Evolutionary conservation across 2,329 filamentous ascomycete genomes (phyloP).

Genomic region (Microdochium nivale): DNA sequence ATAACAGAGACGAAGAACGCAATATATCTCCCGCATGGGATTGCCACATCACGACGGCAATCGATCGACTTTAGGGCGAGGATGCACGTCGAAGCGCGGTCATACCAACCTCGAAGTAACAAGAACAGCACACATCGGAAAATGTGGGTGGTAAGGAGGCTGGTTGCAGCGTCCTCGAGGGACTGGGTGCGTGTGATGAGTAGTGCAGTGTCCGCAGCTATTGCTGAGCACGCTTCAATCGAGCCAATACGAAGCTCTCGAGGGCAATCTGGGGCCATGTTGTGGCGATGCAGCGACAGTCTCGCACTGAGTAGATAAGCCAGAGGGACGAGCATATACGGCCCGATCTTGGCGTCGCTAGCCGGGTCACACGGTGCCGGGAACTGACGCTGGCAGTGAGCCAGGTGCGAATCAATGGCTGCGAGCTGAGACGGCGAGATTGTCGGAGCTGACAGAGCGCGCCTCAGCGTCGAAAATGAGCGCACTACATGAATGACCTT

Average conservation of each 20-base stretch:
- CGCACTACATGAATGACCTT: slow-evolving; percentile 76
- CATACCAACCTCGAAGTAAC: slow-evolving; percentile 64
- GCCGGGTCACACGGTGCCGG: slow-evolving; percentile 64
- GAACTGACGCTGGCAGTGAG: slow-evolving; percentile 64
- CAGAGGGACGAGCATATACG: slow-evolving; percentile 65
- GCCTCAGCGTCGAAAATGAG: slow-evolving; percentile 64
- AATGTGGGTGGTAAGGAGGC: slow-evolving; percentile 71
- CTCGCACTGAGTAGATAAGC: slow-evolving; percentile 74
- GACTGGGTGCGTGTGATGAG: slow-evolving; percentile 59
- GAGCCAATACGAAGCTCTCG: slow-evolving; percentile 59
- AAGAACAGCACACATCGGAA: slow-evolving; percentile 82
- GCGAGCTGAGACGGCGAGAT: slow-evolving; percentile 61
- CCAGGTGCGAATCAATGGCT: slow-evolving; percentile 77
- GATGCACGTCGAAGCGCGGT: slow-evolving; percentile 64
- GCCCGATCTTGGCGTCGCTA: slow-evolving; percentile 60
- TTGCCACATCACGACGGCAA: slow-evolving; percentile 61
- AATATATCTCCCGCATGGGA: slow-evolving; percentile 72
- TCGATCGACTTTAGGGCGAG: slow-evolving; percentile 64
- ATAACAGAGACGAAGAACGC: slow-evolving; percentile 71
- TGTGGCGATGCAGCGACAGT: slow-evolving; percentile 82
- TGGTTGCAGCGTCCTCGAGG: slow-evolving; percentile 60
- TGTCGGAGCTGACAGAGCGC: slow-evolving; percentile 58
- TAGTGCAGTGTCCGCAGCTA: slow-evolving; percentile 69
- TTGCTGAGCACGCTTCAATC: slow-evolving; percentile 66
- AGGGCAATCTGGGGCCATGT: slow-evolving; percentile 66